These are phyloP conservation scores for Conringia planisiliqua DNA, from an alignment of 345 rosid species.

Conservation along the genomic window DNA sequence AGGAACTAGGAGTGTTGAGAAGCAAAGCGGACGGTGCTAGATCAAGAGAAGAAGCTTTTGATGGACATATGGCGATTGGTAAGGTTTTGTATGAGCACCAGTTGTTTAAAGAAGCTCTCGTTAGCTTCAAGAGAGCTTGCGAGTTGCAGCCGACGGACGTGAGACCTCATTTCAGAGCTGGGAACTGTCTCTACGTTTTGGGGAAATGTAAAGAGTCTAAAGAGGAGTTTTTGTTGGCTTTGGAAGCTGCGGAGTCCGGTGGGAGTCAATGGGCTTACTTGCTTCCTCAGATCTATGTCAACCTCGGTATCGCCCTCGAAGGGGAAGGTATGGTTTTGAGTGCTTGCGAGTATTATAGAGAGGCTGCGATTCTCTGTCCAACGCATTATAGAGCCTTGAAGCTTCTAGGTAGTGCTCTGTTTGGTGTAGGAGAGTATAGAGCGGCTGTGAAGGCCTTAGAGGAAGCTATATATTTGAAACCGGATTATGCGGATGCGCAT, in stretches of 20 bases:
- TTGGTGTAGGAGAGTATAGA: conserved; percentile 92
- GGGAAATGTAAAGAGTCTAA: conserved; percentile 77
- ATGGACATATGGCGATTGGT: conserved; percentile 94
- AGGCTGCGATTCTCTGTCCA: conserved; percentile 94
- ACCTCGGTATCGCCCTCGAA: conserved; percentile 88
- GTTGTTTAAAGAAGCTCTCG: conserved; percentile 75
- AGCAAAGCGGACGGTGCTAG: conserved; percentile 79
- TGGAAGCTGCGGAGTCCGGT: conserved; percentile 85
- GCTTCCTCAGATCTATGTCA: conserved; percentile 94
- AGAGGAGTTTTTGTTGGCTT: conserved; percentile 76
- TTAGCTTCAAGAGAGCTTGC: conserved; percentile 89
- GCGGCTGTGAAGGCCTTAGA: conserved; percentile 95
- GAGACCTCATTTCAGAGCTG: conserved; percentile 87
- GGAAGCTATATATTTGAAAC: conserved; percentile 91
- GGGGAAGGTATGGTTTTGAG: conserved; percentile 98
- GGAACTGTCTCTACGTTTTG: conserved; percentile 74
- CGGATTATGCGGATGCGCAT: conserved; percentile 93
- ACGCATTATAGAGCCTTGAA: conserved; percentile 96
- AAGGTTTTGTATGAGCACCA: conserved; percentile 82
- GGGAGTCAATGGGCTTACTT: conserved; percentile 89
- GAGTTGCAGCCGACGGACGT: conserved; percentile 89
- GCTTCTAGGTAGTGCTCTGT: conserved; percentile 88
- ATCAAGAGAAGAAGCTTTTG: conserved; percentile 95
- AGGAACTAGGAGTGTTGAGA: conserved; percentile 75
- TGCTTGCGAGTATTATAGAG: conserved; percentile 96